phyloP scores from a whole-genome alignment of 306 rosid genomes.

The Lathyrus tuberosus region DNA sequence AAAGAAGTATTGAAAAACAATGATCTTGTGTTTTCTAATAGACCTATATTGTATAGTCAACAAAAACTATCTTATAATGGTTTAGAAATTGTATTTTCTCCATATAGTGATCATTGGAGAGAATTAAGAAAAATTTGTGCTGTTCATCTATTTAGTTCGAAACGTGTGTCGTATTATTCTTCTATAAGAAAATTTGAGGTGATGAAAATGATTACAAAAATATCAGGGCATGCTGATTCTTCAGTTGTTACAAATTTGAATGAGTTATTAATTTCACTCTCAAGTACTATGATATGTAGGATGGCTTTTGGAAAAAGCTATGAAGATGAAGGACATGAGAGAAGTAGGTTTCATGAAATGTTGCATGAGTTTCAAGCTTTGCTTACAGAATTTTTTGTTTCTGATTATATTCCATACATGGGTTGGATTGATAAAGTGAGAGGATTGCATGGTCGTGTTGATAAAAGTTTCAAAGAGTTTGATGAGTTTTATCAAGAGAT shows the following conservation, averaged over 20 bases:
- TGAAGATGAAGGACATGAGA: constrained; percentile 11
- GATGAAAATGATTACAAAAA: constrained; percentile 8
- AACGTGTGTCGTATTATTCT: constrained; percentile 19
- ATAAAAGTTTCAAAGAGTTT: not conserved
- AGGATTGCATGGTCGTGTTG: constrained; percentile 3
- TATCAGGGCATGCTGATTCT: not conserved
- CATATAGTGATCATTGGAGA: not conserved
- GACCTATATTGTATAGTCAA: constrained; percentile 28
- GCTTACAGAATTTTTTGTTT: not conserved
- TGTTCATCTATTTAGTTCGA: not conserved
- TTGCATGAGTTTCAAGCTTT: constrained; percentile 5
- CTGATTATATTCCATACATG: not conserved
- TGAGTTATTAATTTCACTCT: not conserved
- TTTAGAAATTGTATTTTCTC: not conserved
- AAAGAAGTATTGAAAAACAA: constrained; percentile 25
- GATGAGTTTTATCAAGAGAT: not conserved
- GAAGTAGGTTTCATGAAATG: not conserved
- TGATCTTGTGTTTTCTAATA: constrained; percentile 25
- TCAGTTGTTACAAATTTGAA: not conserved
- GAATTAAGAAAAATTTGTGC: not conserved
- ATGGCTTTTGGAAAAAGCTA: constrained; percentile 27
- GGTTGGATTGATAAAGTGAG: not conserved
- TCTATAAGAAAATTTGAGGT: constrained; percentile 33
- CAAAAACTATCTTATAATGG: constrained; percentile 42
- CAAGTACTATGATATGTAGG: not conserved